Percentiles rank a stretch among this genome's conserved stretches.
These are phyloP conservation scores for Pyrenochaeta sp. DNA, from an alignment of 2,329 filamentous ascomycete species.

Conservation along the genomic window DNA sequence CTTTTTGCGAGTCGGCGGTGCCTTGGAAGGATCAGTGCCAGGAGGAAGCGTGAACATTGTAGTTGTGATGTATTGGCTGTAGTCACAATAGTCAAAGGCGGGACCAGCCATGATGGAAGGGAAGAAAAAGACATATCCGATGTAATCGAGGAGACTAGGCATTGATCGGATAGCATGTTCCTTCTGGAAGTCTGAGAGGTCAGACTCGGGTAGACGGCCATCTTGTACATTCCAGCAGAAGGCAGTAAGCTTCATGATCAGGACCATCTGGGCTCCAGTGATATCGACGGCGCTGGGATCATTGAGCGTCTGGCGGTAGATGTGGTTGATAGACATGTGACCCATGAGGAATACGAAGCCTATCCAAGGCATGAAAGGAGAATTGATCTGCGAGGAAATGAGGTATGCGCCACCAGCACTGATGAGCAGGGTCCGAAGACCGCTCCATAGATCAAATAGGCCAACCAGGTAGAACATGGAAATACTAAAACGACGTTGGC, in stretches of 20 bases:
- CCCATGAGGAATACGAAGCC: constrained; percentile 94
- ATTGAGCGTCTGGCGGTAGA: constrained; percentile 76
- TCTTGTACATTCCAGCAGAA: constrained; percentile 99
- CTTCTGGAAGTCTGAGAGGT: constrained; percentile 87
- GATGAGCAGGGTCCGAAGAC: constrained; percentile 78
- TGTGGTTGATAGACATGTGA: constrained; percentile 91
- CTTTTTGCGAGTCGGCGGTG: constrained; percentile 85
- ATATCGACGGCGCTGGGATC: constrained; percentile 78
- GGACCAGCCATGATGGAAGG: constrained; percentile 88
- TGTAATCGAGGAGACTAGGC: constrained; percentile 79
- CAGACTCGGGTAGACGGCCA: constrained; percentile 77
- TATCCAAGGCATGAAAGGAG: constrained; percentile 97
- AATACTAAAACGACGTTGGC: constrained; percentile 60
- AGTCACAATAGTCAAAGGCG: constrained; percentile 93
- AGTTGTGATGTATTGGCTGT: constrained; percentile 89
- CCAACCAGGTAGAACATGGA: constrained; percentile 92
- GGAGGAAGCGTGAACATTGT: constrained; percentile 90
- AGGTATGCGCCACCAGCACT: constrained; percentile 81
- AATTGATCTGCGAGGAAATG: constrained; percentile 83
- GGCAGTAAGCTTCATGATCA: constrained; percentile 95
- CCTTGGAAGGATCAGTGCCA: constrained; percentile 82
- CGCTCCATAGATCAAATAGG: constrained; percentile 90
- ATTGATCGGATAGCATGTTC: constrained; percentile 78
- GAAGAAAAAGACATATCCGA: constrained; percentile 94
- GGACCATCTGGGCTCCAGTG: constrained; percentile 93